A percentile compares a stretch with the other conserved stretches of the same genome.
phyloP scores from a whole-genome alignment of 768 basidiomycete genomes.

The Phallus indusiatus region DNA sequence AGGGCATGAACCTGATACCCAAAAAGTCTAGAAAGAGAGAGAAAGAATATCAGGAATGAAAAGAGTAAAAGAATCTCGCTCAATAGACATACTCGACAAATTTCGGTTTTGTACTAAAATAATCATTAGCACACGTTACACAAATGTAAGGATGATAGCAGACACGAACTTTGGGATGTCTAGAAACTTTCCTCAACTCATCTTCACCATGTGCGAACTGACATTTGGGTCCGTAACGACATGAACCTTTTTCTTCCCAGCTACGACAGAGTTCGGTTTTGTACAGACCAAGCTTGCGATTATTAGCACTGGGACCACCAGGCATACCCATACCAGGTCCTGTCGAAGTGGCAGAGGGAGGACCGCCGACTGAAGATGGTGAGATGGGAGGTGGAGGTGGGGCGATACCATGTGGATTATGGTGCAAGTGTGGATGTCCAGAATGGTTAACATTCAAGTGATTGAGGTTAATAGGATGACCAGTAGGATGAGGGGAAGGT shows the following conservation, averaged over 20 bases:
- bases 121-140: conserved; percentile 14
- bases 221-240: conserved; percentile 81
- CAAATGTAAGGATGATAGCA: conserved; percentile 3
- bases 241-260: conserved; percentile 87
- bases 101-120: conserved; percentile 82
- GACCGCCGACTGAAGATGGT: not conserved
- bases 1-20: conserved; percentile 88
- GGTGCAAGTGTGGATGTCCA: not conserved
- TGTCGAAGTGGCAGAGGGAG: not conserved
- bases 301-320: conserved; percentile 79
- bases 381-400: too few species aligned
- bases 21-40: conserved; percentile 58
- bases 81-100: conserved; percentile 60
- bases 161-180: conserved; percentile 73
- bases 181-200: conserved; percentile 71
- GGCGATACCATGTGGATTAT: not conserved
- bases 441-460: not conserved
- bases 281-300: conserved; percentile 82
- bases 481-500: not conserved
- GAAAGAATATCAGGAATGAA: not conserved
- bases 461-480: not conserved
- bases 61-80: not conserved
- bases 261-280: conserved; percentile 87
- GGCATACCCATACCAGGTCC: not conserved
- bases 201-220: conserved; percentile 92